Evolutionary conservation across 768 basidiomycete genomes (phyloP).

Genomic region (Pleurotus pulmonarius): DNA sequence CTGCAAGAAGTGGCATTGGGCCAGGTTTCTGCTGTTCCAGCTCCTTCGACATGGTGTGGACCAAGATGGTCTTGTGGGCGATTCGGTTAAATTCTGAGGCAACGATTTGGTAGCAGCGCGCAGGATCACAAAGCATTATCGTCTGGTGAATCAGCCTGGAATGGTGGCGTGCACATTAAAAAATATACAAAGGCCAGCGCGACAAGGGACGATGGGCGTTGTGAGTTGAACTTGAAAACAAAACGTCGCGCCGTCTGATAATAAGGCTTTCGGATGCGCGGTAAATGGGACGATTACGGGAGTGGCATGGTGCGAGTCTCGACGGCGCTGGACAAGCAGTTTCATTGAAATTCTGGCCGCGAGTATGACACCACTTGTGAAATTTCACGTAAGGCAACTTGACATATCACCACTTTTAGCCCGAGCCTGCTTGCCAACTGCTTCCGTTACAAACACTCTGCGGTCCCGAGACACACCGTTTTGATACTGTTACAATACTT

Average conservation of each 20-base stretch:
- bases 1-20: slow-evolving; percentile 16
- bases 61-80: slow-evolving; percentile 6
- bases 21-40: slow-evolving; percentile 8
- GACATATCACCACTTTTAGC: not conserved
- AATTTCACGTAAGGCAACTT: slow-evolving; percentile 28
- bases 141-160: not conserved
- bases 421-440: slow-evolving; percentile 6
- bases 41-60: not conserved
- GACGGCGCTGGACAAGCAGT: slow-evolving; percentile 9
- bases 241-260: not conserved
- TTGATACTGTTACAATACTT: not conserved
- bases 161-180: not conserved
- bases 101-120: not conserved
- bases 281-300: slow-evolving; percentile 14
- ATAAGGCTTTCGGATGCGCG: not conserved
- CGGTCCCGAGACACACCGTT: too few relatives aligned
- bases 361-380: slow-evolving; percentile 36
- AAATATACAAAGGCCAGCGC: not conserved
- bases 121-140: not conserved
- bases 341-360: slow-evolving; percentile 8
- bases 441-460: not conserved
- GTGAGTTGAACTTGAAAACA: not conserved
- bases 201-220: not conserved
- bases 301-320: slow-evolving; percentile 18
- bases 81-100: not conserved